Evolutionary conservation across 352 stramenopile genomes (phyloP), one percentile per base, ranked within the genome.

Genomic region (Pythium aquatile): DNA sequence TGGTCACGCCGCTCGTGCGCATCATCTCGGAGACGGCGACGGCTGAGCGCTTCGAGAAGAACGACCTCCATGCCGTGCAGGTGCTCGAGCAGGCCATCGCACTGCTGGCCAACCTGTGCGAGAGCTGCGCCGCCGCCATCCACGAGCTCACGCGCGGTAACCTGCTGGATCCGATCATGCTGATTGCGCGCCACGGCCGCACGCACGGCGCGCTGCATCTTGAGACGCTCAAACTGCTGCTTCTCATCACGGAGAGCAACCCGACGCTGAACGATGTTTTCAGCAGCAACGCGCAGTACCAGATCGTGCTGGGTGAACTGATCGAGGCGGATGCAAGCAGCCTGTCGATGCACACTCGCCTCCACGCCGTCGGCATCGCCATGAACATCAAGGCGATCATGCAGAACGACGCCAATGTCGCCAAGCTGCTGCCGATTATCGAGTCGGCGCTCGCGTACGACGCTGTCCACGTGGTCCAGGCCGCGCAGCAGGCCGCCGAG

Each of bases 191-290:
- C 26, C 77, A 87, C 55, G 78, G 73, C 11, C 79, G 75, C 24
- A 35, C 68, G 1, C 81, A 91, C 65, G 49, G 53, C 42, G 69
- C 68, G 55, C 63, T 94, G 61, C 87, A 94, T 54, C 29, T 93
- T 7, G 87, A 94, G 78, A 86, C 85, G 58, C 69, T 94, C 33
- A 91, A 91, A 68, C 65, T 94, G 58, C 58, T 96, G 70, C 70
- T 94, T 61, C 73, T 94, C 0, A 84, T 94, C 66, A 90, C 83
- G 20, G 87, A 96, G 48, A 82, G 79, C 54, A 96, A 96, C 54
- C 75, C 78, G n/a, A 81, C 79, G 11, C 68, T 93, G 48, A 94
- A 82, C 70, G 83, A 90, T 32, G 52, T 83, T 20, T 86, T 95
- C 49, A 69, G 72, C 59, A 69, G 66, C 32, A 89, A 81, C 56